phyloP scores from a whole-genome alignment of 202 grass and related monocot species.

The Setaria viridis region DNA sequence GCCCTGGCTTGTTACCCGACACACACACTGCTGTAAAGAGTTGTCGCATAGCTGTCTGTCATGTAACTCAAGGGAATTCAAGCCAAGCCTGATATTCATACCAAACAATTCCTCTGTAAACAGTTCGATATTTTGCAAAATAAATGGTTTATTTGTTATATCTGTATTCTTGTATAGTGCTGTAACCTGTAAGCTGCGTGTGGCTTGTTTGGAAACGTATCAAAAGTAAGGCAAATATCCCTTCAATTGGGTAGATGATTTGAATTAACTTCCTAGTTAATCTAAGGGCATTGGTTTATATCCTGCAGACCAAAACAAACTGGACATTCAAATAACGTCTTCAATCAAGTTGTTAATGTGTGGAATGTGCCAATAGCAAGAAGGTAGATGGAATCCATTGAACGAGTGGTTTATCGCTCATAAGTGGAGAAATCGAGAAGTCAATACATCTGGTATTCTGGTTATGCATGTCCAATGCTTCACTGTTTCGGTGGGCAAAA shows the following conservation, averaged over 20 bases:
- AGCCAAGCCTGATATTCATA: background rate
- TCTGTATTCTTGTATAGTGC: background rate
- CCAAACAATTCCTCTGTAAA: constrained; percentile 36
- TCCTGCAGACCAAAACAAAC: background rate
- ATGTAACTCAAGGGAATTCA: constrained; percentile 22
- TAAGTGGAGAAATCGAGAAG: background rate
- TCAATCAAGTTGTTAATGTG: background rate
- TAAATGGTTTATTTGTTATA: constrained; percentile 25
- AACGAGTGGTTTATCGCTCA: background rate
- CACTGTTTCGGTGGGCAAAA: background rate
- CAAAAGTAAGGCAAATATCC: background rate
- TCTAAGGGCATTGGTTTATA: background rate
- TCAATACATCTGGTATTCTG: background rate
- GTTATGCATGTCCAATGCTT: background rate
- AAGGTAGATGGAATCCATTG: background rate
- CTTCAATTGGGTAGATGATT: background rate
- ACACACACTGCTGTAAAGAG: background rate
- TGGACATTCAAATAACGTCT: background rate
- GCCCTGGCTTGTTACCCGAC: background rate
- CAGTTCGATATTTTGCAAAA: constrained; percentile 25
- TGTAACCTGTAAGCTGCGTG: background rate
- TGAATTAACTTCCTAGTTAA: background rate
- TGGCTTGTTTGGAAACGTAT: background rate
- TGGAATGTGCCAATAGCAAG: background rate
- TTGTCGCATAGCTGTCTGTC: background rate